Evolutionary conservation across 2,329 filamentous ascomycete species (phyloP).

Genomic region (Verticillium isaacii): DNA sequence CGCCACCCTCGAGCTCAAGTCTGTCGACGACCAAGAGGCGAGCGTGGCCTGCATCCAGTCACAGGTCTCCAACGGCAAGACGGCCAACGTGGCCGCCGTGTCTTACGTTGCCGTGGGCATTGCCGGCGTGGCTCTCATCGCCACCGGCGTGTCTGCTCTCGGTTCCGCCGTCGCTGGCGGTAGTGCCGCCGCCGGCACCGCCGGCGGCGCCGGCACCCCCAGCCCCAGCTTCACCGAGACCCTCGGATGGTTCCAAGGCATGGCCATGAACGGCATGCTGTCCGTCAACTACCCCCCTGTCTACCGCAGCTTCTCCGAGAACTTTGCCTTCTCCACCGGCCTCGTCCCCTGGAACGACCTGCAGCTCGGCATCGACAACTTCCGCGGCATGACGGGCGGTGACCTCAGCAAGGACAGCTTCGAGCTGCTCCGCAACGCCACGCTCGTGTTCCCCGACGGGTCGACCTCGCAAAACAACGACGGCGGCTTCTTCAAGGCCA

Average conservation of each 20-base stretch:
- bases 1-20: slow-evolving; percentile 71
- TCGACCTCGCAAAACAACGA: slow-evolving; percentile 29
- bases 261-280: slow-evolving; percentile 95
- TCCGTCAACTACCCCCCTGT: slow-evolving; percentile 83
- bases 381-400: slow-evolving; percentile 76
- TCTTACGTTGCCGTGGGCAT: slow-evolving; percentile 81
- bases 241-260: slow-evolving; percentile 84
- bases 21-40: slow-evolving; percentile 30
- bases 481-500: slow-evolving; percentile 8
- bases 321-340: slow-evolving; percentile 89
- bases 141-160: slow-evolving; percentile 68
- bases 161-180: slow-evolving; percentile 53
- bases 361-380: slow-evolving; percentile 78
- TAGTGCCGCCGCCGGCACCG: slow-evolving; percentile 49
- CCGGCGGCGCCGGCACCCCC: slow-evolving; percentile 55
- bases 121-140: slow-evolving; percentile 73
- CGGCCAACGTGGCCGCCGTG: slow-evolving; percentile 67
- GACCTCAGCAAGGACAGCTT: slow-evolving; percentile 81
- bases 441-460: slow-evolving; percentile 64
- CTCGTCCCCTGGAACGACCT: slow-evolving; percentile 78
- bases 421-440: slow-evolving; percentile 67
- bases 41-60: slow-evolving; percentile 81
- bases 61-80: slow-evolving; percentile 81
- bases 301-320: slow-evolving; percentile 85
- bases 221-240: slow-evolving; percentile 85